Percentiles rank a stretch among this genome's conserved stretches.
phyloP scores from a whole-genome alignment of 2,329 filamentous ascomycete species.

The Pseudogymnoascus sp. region DNA sequence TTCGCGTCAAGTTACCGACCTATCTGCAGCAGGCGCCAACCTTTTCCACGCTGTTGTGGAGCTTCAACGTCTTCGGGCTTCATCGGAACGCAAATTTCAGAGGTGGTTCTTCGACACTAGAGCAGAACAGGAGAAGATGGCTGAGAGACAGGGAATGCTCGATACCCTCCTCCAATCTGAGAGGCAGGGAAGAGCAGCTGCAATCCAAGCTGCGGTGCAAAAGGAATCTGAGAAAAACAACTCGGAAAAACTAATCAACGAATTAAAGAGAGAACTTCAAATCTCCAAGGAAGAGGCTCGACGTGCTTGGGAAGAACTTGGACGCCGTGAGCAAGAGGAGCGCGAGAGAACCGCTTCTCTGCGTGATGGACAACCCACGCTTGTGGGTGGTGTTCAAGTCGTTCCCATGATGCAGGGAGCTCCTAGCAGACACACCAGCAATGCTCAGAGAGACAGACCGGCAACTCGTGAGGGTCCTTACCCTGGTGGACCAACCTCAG shows the following conservation, averaged over 20 bases:
- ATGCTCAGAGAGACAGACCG: slow-evolving; percentile 32
- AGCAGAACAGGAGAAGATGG: slow-evolving; percentile 74
- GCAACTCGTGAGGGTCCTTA: slow-evolving; percentile 38
- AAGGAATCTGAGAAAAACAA: slow-evolving; percentile 61
- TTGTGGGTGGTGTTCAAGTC: slow-evolving; percentile 89
- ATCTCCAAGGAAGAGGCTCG: slow-evolving; percentile 96
- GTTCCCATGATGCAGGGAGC: slow-evolving; percentile 79
- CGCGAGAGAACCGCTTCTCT: slow-evolving; percentile 79
- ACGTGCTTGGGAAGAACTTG: slow-evolving; percentile 94
- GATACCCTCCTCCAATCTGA: slow-evolving; percentile 69
- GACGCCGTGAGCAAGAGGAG: slow-evolving; percentile 86
- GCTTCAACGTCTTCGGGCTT: slow-evolving; percentile 83
- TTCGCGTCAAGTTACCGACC: slow-evolving; percentile 86
- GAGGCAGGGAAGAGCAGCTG: slow-evolving; percentile 59
- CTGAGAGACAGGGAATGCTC: slow-evolving; percentile 75
- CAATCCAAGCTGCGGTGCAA: slow-evolving; percentile 56
- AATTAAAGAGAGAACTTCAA: slow-evolving; percentile 85
- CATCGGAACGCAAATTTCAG: slow-evolving; percentile 95
- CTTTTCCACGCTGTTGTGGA: slow-evolving; percentile 97
- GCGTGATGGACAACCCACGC: slow-evolving; percentile 76
- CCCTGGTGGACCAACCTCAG: slow-evolving; percentile 24
- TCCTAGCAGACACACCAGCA: slow-evolving; percentile 44
- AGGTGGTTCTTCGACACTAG: slow-evolving; percentile 97
- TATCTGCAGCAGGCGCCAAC: slow-evolving; percentile 95
- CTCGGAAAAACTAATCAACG: slow-evolving; percentile 69